Conservation (phyloP, 148 eudicot species). For the Dianthus caryophyllus region DNA sequence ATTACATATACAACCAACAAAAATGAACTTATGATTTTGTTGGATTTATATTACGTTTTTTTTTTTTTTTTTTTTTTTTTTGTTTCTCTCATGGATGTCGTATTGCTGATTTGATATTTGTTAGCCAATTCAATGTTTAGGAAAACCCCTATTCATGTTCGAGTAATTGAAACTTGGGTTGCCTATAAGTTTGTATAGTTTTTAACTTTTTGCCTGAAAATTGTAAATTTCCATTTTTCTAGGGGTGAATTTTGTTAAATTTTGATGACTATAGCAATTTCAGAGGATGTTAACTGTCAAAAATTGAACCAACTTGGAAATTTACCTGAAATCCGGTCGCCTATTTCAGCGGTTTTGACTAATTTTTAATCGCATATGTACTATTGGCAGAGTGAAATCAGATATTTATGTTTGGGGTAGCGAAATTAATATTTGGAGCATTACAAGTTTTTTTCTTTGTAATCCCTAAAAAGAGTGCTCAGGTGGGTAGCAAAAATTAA, state of each 20-base stretch:
- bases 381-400: too few species aligned
- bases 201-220: not conserved
- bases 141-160: not conserved
- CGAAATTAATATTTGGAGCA: too few species aligned
- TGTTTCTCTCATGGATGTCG: too few species aligned
- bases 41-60: not conserved
- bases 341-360: too few species aligned
- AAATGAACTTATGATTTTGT: not conserved
- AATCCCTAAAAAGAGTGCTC: too few species aligned
- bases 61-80: too few species aligned
- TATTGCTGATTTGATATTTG: not conserved
- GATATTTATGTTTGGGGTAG: too few species aligned
- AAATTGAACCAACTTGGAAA: too few species aligned
- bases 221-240: not conserved
- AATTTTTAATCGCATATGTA: too few species aligned
- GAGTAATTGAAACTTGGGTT: not conserved
- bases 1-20: not conserved
- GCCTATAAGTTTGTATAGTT: not conserved
- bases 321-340: too few species aligned
- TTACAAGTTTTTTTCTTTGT: too few species aligned
- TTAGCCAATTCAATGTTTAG: not conserved
- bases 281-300: not conserved
- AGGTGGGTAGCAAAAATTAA: too few species aligned
- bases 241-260: not conserved
- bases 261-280: not conserved